Percentiles rank a stretch among this genome's conserved stretches.
These are phyloP conservation scores for Polyporus tsugae DNA, from an alignment of 1,284 basidiomycete genomes.

Conservation along the genomic window DNA sequence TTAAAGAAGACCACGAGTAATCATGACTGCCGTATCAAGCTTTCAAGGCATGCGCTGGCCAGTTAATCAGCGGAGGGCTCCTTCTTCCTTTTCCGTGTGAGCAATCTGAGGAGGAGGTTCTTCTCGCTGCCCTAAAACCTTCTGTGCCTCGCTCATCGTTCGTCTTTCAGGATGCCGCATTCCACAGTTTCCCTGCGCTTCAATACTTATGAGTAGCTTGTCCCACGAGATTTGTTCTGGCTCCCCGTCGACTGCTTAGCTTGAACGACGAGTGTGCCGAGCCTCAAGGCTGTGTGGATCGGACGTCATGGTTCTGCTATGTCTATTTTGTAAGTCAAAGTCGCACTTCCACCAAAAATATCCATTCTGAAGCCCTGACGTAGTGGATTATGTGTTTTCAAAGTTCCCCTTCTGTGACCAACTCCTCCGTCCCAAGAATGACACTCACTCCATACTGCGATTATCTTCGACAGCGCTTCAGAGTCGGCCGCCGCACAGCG, in stretches of 20 bases:
- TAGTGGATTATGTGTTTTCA: neutral
- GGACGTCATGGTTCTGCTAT: neutral
- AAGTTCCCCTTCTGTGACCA: neutral
- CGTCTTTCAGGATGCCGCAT: slow-evolving; percentile 17
- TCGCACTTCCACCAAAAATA: slow-evolving; percentile 12
- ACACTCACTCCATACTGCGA: neutral
- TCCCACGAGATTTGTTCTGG: neutral
- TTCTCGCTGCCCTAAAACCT: slow-evolving; percentile 13
- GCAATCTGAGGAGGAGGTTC: neutral
- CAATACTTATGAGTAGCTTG: neutral
- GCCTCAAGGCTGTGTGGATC: neutral
- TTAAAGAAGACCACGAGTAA: neutral
- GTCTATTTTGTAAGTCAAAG: slow-evolving; percentile 14
- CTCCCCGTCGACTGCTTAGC: neutral
- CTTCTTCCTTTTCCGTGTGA: slow-evolving; percentile 22
- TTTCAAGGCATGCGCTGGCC: slow-evolving; percentile 20
- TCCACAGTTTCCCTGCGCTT: neutral
- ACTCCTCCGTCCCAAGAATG: neutral
- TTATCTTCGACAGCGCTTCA: neutral
- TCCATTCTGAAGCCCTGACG: slow-evolving; percentile 8
- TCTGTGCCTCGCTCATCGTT: slow-evolving; percentile 33
- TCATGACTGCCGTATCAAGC: slow-evolving; percentile 9
- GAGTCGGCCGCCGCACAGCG: neutral
- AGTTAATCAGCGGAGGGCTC: slow-evolving; percentile 29
- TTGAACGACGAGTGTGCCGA: neutral